Evolutionary conservation across 2,329 filamentous ascomycete species (phyloP).

Genomic region (Lachnellula subtilissima): DNA sequence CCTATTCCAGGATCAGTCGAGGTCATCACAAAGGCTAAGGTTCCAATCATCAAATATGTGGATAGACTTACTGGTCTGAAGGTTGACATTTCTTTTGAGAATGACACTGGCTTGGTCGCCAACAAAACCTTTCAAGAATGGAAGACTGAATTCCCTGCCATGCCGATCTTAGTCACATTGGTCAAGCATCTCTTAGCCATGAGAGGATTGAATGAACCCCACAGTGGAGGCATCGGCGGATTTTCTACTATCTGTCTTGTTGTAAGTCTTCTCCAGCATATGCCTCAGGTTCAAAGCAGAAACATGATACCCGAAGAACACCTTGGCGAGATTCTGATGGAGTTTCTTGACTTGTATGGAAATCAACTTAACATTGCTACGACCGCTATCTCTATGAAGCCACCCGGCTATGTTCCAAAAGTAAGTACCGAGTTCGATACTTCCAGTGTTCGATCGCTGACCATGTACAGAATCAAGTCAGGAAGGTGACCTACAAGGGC

Average conservation of each 20-base stretch:
- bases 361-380: slow-evolving; percentile 67
- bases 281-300: slow-evolving; percentile 64
- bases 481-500: slow-evolving; percentile 41
- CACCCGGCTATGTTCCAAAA: slow-evolving; percentile 73
- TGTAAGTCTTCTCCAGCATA: slow-evolving; percentile 77
- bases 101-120: slow-evolving; percentile 73
- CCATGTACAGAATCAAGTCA: slow-evolving; percentile 12
- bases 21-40: slow-evolving; percentile 70
- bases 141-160: slow-evolving; percentile 73
- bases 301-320: slow-evolving; percentile 58
- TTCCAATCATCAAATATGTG: slow-evolving; percentile 88
- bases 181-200: slow-evolving; percentile 92
- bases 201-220: slow-evolving; percentile 86
- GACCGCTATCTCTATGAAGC: slow-evolving; percentile 71
- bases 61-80: slow-evolving; percentile 73
- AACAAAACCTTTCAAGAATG: slow-evolving; percentile 76
- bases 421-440: slow-evolving; percentile 38
- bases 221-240: slow-evolving; percentile 84
- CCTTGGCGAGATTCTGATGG: slow-evolving; percentile 74
- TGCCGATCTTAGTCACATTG: slow-evolving; percentile 80
- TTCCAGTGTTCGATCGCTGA: slow-evolving; percentile 2
- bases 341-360: slow-evolving; percentile 88
- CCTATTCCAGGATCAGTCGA: slow-evolving; percentile 56
- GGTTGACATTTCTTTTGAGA: slow-evolving; percentile 94
- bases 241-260: slow-evolving; percentile 94